A percentile compares a stretch with the other conserved stretches of the same genome.
Conservation (phyloP, 305 asterid species). For the Rubia tinctorum region DNA sequence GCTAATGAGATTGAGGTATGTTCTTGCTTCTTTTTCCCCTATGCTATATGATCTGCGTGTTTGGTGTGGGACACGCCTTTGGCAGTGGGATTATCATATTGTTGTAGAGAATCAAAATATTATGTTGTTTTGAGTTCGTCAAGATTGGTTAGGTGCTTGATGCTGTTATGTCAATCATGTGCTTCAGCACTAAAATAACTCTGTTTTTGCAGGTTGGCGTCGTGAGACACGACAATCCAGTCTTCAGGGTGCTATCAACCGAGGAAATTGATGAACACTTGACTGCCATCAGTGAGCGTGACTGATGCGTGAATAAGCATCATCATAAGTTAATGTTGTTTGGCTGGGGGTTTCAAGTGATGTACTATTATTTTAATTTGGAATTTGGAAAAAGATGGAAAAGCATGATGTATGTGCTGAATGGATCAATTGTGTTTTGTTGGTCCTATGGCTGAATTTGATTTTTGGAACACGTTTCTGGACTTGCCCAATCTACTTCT, state of each 20-base stretch:
- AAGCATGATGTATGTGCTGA: conserved; percentile 7
- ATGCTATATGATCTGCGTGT: neutral
- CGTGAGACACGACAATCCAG: conserved; percentile 66
- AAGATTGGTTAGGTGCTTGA: neutral
- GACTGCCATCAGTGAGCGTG: conserved; percentile 97
- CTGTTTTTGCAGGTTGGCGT: conserved; percentile 71
- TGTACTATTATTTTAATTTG: neutral
- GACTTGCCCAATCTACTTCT: too few relatives aligned
- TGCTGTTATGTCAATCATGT: neutral
- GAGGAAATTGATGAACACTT: conserved; percentile 96
- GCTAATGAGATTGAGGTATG: conserved; percentile 97
- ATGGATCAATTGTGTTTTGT: conserved; percentile 7
- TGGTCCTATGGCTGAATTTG: neutral
- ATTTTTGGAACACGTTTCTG: neutral
- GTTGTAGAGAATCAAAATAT: too few relatives aligned
- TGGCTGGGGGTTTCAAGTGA: neutral
- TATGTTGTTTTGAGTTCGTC: too few relatives aligned
- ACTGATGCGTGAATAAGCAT: conserved; percentile 30
- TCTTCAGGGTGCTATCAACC: conserved; percentile 67
- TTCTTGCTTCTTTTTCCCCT: neutral
- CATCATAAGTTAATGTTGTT: neutral
- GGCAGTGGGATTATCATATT: neutral
- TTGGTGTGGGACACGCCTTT: neutral
- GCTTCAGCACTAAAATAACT: neutral
- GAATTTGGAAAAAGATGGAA: neutral